phyloP scores from a whole-genome alignment of 305 asterid genomes.

The Fraxinus paxiana region DNA sequence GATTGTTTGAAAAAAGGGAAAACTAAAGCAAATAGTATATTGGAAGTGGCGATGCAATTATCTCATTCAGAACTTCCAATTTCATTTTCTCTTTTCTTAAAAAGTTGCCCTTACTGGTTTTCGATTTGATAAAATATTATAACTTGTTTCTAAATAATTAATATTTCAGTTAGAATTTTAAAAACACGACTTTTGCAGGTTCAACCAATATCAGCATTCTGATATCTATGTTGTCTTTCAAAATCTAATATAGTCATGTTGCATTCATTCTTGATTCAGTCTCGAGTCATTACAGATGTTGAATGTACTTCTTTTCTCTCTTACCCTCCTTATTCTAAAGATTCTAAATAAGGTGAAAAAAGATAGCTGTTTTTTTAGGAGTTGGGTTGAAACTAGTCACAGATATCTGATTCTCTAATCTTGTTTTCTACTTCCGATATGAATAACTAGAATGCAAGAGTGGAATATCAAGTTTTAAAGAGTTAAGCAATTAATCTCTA shows the following conservation, averaged over 20 bases:
- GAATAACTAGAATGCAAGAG: background rate
- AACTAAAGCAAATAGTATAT: background rate
- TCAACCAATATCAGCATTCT: background rate
- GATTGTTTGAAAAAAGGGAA: conserved; percentile 2
- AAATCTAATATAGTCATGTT: background rate
- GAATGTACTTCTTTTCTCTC: background rate
- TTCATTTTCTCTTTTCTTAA: background rate
- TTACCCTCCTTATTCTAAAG: background rate
- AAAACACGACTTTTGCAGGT: background rate
- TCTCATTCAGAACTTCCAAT: background rate
- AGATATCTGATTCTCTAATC: background rate
- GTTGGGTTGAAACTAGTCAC: background rate
- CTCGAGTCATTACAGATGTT: background rate
- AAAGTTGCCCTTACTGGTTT: background rate
- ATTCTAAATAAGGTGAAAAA: background rate
- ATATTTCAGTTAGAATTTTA: background rate
- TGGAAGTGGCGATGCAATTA: background rate
- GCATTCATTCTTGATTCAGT: background rate
- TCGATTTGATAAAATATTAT: background rate
- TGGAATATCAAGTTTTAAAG: background rate
- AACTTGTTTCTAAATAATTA: background rate
- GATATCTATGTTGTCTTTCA: background rate
- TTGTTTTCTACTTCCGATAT: background rate
- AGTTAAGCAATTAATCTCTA: background rate
- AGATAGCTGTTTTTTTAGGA: background rate